These are phyloP conservation scores for Starmerella stellata DNA, from an alignment of 805 yeast species.

Conservation along the genomic window DNA sequence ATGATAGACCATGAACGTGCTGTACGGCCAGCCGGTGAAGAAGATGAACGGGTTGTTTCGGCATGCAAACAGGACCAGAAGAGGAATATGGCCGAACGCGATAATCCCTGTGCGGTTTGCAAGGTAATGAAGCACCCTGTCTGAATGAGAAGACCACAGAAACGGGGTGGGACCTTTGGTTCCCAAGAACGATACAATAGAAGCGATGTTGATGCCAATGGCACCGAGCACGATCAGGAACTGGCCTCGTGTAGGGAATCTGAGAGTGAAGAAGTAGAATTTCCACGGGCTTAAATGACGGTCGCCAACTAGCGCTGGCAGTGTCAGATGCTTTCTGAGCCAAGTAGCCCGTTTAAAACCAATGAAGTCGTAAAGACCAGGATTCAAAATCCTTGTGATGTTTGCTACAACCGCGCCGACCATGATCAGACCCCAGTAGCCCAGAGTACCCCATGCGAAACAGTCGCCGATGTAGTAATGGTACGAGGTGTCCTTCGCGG, in stretches of 20 bases:
- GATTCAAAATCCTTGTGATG: slow-evolving; percentile 13
- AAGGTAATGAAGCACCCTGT: slow-evolving; percentile 23
- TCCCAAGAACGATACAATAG: slow-evolving; percentile 15
- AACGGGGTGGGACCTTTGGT: slow-evolving; percentile 14
- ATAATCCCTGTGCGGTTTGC: slow-evolving; percentile 34
- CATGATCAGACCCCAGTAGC: slow-evolving; percentile 21
- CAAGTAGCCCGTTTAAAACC: slow-evolving; percentile 15
- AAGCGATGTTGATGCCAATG: slow-evolving; percentile 20
- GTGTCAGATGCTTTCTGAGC: slow-evolving; percentile 19
- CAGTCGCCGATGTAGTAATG: slow-evolving; percentile 20
- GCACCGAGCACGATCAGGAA: slow-evolving; percentile 24
- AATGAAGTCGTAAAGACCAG: slow-evolving; percentile 20
- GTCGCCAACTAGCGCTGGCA: slow-evolving; percentile 22
- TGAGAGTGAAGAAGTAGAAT: slow-evolving; percentile 9
- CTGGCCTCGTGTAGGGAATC: slow-evolving; percentile 30
- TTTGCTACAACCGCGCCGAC: slow-evolving; percentile 15
- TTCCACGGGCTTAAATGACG: slow-evolving; percentile 20
- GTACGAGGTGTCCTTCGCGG: slow-evolving; percentile 17
- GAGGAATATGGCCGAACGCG: slow-evolving; percentile 30
- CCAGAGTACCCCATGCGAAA: slow-evolving; percentile 20
- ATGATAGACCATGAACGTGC: slow-evolving; percentile 47
- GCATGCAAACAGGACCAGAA: slow-evolving; percentile 43
- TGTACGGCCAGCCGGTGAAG: slow-evolving; percentile 44
- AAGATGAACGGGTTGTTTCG: slow-evolving; percentile 51
- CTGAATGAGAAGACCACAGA: slow-evolving; percentile 24